phyloP scores from a whole-genome alignment of 2,329 filamentous ascomycete genomes.

The Thermochaetoides dissita region DNA sequence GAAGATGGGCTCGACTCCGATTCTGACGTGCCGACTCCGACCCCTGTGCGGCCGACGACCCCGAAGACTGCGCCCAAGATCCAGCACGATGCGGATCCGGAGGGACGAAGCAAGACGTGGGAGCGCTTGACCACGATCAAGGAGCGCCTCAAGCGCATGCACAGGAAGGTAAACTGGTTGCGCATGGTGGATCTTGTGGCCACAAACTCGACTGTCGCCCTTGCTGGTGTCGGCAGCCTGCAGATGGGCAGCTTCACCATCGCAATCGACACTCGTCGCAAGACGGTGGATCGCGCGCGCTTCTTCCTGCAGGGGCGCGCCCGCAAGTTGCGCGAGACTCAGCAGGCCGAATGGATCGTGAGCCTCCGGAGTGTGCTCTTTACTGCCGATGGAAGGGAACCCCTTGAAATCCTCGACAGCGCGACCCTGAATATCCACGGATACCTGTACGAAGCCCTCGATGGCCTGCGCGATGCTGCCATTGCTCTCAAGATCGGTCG shows the following conservation, averaged over 20 bases:
- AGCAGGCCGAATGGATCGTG: slow-evolving; percentile 88
- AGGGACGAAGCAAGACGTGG: slow-evolving; percentile 60
- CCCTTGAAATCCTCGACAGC: slow-evolving; percentile 78
- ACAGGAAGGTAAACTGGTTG: slow-evolving; percentile 78
- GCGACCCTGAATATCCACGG: slow-evolving; percentile 84
- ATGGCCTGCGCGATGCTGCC: slow-evolving; percentile 79
- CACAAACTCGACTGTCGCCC: slow-evolving; percentile 60
- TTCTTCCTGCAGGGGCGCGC: slow-evolving; percentile 71
- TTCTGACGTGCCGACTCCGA: slow-evolving; percentile 8
- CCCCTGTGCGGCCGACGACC: slow-evolving; percentile 8
- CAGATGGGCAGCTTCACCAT: slow-evolving; percentile 75
- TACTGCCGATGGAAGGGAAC: slow-evolving; percentile 69
- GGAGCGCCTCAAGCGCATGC: slow-evolving; percentile 72
- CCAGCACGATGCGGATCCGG: slow-evolving; percentile 16
- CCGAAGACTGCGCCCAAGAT: slow-evolving; percentile 16
- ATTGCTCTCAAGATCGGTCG: slow-evolving; percentile 83
- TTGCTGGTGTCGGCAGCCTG: slow-evolving; percentile 70
- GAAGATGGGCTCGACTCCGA: slow-evolving; percentile 18
- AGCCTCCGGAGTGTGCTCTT: slow-evolving; percentile 77
- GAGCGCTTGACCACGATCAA: slow-evolving; percentile 63
- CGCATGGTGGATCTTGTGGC: slow-evolving; percentile 80
- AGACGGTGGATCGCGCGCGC: slow-evolving; percentile 80
- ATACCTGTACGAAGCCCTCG: slow-evolving; percentile 68
- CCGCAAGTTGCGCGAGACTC: slow-evolving; percentile 42
- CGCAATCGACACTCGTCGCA: slow-evolving; percentile 78